Evolutionary conservation across 2,329 filamentous ascomycete genomes (phyloP).

Genomic region (Penicillium sp.): DNA sequence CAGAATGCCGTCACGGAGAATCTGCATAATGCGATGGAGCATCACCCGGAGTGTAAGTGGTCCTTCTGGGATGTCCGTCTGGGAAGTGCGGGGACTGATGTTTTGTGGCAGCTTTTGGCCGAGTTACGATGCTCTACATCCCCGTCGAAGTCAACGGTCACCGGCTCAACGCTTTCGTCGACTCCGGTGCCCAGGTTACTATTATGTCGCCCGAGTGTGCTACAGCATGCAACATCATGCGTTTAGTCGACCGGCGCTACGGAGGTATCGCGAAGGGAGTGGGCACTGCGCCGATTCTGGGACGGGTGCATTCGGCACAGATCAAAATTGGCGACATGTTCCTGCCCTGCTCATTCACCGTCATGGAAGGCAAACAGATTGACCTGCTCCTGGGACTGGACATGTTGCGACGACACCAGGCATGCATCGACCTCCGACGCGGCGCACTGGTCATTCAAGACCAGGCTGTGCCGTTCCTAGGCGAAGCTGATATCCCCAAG

Average conservation of each 20-base stretch:
- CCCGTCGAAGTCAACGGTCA: constrained; percentile 91
- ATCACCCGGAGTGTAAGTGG: constrained; percentile 85
- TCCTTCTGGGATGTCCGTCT: not conserved
- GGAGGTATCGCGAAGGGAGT: constrained; percentile 90
- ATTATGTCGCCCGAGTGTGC: constrained; percentile 97
- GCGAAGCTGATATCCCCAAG: constrained; percentile 92
- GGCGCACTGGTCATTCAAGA: constrained; percentile 86
- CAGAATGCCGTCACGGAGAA: constrained; percentile 95
- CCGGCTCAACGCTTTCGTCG: constrained; percentile 91
- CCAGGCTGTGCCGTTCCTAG: constrained; percentile 83
- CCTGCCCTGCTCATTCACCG: constrained; percentile 92
- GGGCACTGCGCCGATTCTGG: constrained; percentile 89
- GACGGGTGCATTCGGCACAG: constrained; percentile 90
- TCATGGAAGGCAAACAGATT: constrained; percentile 98
- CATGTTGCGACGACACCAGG: constrained; percentile 96
- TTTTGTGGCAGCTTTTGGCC: constrained; percentile 70
- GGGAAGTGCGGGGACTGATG: not conserved
- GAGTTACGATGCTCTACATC: constrained; percentile 94
- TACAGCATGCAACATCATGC: constrained; percentile 91
- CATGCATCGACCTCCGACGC: constrained; percentile 80
- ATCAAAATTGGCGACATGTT: constrained; percentile 88
- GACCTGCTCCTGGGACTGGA: constrained; percentile 90
- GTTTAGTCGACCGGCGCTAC: constrained; percentile 87
- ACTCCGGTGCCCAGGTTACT: constrained; percentile 94
- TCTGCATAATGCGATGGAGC: constrained; percentile 91